Evolutionary conservation across 2,329 filamentous ascomycete genomes (phyloP).

Genomic region (Gyromitra esculenta): DNA sequence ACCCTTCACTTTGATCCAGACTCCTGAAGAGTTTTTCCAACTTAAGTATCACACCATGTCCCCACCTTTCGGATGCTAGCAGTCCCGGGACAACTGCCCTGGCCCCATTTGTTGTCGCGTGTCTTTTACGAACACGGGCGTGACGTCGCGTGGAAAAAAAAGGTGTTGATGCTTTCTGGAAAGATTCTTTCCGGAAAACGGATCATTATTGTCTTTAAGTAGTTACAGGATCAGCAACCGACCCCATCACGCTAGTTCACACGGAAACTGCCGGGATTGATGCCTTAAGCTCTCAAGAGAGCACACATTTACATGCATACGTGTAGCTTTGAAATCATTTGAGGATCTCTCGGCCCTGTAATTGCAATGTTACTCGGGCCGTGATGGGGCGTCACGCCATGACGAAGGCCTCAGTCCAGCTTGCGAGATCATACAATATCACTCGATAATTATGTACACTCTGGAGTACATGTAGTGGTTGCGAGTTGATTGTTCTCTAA

Average conservation of each 20-base stretch:
- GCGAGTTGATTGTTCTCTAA: too few relatives aligned
- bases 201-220: background rate
- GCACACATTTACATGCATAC: too few relatives aligned
- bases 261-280: background rate
- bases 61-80: slow-evolving; percentile 23
- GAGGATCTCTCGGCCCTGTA: background rate
- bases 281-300: background rate
- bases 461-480: background rate
- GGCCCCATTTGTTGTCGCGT: background rate
- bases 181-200: slow-evolving; percentile 2
- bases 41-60: slow-evolving; percentile 23
- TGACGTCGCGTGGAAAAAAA: background rate
- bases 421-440: background rate
- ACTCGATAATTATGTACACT: background rate
- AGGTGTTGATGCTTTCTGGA: background rate
- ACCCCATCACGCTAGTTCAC: background rate
- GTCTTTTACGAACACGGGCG: slow-evolving; percentile 3
- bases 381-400: background rate
- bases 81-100: slow-evolving; percentile 5
- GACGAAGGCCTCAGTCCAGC: background rate
- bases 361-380: background rate
- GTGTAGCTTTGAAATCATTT: background rate
- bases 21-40: slow-evolving; percentile 15
- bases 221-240: background rate
- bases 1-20: slow-evolving; percentile 17